Conservation (phyloP, 2,329 filamentous ascomycete species). For the Phialophora macrospora region DNA sequence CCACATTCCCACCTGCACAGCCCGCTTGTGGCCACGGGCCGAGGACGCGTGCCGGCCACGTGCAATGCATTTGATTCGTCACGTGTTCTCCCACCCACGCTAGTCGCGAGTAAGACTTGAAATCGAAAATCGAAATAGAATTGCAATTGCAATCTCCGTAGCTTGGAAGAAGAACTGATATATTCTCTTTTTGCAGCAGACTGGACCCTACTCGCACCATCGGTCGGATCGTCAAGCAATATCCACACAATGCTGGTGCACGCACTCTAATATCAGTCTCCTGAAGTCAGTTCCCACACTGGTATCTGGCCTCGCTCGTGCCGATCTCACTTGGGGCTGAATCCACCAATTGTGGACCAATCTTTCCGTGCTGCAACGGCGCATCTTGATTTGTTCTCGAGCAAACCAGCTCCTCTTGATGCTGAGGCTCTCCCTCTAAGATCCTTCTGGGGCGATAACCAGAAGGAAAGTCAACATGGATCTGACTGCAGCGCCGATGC, state of each 20-base stretch:
- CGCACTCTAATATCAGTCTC: not conserved
- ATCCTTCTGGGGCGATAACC: not conserved
- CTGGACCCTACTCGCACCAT: no score
- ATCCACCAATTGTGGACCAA: not conserved
- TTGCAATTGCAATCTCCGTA: not conserved
- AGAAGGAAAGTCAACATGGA: not conserved
- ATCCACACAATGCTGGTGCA: not conserved
- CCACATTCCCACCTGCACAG: no score
- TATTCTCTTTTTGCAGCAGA: not conserved
- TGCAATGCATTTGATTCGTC: no score
- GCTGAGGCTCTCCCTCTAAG: no score
- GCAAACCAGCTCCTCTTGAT: not conserved
- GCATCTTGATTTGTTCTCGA: not conserved
- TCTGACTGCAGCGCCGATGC: conserved; percentile 3
- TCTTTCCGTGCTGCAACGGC: not conserved
- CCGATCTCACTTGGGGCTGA: not conserved
- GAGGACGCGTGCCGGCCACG: no score
- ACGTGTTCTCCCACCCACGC: no score
- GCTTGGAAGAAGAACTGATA: not conserved
- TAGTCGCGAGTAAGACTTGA: no score
- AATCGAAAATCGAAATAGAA: no score
- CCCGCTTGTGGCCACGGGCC: no score
- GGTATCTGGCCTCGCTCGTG: not conserved
- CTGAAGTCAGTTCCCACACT: not conserved
- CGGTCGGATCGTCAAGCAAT: not conserved